Percentiles rank a stretch among this genome's conserved stretches.
phyloP scores from a whole-genome alignment of 2,329 filamentous ascomycete species.

The Alternaria dauci region DNA sequence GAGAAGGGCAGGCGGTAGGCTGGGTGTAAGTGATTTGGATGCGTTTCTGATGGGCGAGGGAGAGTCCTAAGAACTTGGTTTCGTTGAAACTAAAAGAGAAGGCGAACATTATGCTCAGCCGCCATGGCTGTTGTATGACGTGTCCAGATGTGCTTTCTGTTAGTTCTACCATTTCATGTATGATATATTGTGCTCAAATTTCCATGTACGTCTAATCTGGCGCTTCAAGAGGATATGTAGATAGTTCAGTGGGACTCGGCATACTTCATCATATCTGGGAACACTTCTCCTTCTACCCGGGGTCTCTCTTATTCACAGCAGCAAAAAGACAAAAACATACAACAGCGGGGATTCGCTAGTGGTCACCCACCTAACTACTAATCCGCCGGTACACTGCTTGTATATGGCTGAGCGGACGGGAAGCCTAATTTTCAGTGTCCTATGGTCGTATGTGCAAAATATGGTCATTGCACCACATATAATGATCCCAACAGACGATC shows the following conservation, averaged over 20 bases:
- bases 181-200: background rate
- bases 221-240: background rate
- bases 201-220: background rate
- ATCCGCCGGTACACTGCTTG: no score
- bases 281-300: background rate
- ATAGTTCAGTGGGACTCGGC: background rate
- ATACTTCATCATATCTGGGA: background rate
- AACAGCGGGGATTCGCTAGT: no score
- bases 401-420: no score
- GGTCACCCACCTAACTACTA: no score
- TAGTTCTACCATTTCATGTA: background rate
- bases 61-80: background rate
- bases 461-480: no score
- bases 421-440: no score
- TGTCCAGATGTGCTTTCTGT: background rate
- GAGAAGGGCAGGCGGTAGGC: conserved; percentile 8
- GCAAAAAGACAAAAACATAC: no score
- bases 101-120: background rate
- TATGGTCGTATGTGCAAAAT: no score
- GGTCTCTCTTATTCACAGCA: no score
- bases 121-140: background rate
- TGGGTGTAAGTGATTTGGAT: conserved; percentile 11
- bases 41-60: conserved; percentile 7
- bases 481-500: no score
- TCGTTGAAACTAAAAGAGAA: background rate